Evolutionary conservation across 495 filamentous ascomycete genomes (phyloP).

Genomic region (Chaetomidium leptoderma): DNA sequence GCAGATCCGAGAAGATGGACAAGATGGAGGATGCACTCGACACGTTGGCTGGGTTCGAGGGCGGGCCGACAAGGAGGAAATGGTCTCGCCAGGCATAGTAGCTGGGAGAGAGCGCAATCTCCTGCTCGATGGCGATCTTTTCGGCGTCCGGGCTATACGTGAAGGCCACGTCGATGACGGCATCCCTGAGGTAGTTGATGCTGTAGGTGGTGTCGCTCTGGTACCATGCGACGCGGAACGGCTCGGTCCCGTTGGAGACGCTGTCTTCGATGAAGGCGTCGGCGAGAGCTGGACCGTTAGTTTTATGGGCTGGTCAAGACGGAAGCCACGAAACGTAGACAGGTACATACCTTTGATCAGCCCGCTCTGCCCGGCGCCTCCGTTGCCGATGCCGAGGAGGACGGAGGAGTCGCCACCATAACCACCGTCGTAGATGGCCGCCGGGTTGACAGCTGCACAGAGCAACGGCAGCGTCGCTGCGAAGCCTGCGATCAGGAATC

Average conservation of each 20-base stretch:
- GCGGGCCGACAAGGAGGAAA: background rate
- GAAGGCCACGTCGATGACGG: background rate
- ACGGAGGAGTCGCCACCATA: background rate
- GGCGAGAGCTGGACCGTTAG: constrained; percentile 5
- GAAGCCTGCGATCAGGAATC: background rate
- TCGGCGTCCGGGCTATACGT: background rate
- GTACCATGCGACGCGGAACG: background rate
- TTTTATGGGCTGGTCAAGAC: background rate
- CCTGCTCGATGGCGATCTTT: constrained; percentile 5
- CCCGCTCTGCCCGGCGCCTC: constrained; percentile 5
- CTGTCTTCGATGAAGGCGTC: constrained; percentile 2
- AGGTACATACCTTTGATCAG: constrained; percentile 6
- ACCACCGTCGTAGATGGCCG: background rate
- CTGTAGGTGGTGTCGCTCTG: constrained; percentile 5
- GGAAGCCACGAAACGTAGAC: background rate
- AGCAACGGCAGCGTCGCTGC: background rate
- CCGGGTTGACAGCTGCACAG: background rate
- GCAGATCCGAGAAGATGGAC: constrained; percentile 2
- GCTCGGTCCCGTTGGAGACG: constrained; percentile 1
- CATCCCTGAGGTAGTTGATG: constrained; percentile 2
- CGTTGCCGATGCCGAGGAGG: constrained; percentile 6
- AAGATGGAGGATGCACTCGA: background rate
- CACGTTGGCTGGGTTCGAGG: constrained; percentile 1
- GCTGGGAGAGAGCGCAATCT: background rate
- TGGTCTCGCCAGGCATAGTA: constrained; percentile 4